phyloP scores from a whole-genome alignment of 2,329 filamentous ascomycete species.

The Chlorencoelia australis region DNA sequence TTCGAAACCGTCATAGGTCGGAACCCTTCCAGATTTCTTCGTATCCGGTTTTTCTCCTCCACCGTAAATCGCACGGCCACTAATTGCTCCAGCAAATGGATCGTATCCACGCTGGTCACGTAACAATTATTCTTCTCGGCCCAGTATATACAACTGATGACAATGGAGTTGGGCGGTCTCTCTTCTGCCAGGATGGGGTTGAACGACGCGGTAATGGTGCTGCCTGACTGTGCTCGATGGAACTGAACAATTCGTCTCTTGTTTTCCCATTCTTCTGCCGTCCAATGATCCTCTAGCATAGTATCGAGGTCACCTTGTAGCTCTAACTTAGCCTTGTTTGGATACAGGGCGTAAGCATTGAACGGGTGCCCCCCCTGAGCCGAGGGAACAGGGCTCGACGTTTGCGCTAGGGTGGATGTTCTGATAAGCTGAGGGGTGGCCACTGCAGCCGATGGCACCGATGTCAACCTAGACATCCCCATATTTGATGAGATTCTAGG shows the following conservation, averaged over 20 bases:
- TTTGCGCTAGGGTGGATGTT: constrained; percentile 55
- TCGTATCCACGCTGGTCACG: constrained; percentile 95
- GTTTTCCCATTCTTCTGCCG: constrained; percentile 65
- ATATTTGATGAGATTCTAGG: constrained; percentile 30
- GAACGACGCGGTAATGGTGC: constrained; percentile 73
- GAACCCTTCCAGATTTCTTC: constrained; percentile 91
- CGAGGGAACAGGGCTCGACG: constrained; percentile 35
- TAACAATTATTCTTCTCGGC: constrained; percentile 82
- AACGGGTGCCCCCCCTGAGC: constrained; percentile 30
- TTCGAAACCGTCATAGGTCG: constrained; percentile 90
- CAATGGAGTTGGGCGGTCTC: constrained; percentile 73
- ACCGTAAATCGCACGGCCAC: constrained; percentile 82
- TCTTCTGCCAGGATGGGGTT: constrained; percentile 69
- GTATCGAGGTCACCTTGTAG: constrained; percentile 74
- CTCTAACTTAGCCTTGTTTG: constrained; percentile 72
- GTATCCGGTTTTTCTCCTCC: constrained; percentile 96
- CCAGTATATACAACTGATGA: constrained; percentile 98
- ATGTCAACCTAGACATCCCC: constrained; percentile 12
- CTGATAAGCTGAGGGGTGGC: constrained; percentile 53
- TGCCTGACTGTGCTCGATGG: constrained; percentile 69
- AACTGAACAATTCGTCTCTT: constrained; percentile 84
- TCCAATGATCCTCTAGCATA: constrained; percentile 74
- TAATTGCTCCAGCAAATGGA: constrained; percentile 84
- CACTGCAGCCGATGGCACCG: constrained; percentile 17
- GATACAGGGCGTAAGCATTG: constrained; percentile 56